Conservation (phyloP, 768 basidiomycete species). For the Rhizopogon salebrosus region DNA sequence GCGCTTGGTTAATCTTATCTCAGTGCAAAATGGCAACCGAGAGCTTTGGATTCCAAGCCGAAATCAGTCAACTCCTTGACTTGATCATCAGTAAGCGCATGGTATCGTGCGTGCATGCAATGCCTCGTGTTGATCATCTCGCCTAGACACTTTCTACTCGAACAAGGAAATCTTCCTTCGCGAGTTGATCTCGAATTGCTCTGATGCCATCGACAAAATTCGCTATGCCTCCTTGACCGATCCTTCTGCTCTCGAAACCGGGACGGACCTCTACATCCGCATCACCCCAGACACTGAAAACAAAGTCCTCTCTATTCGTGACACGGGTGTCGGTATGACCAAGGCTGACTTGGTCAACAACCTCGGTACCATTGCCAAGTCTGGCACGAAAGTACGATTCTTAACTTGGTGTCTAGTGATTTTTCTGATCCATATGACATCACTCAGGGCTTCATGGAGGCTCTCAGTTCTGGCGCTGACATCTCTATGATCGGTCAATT, state of each 20-base stretch:
- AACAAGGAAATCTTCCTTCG: conserved; percentile 99
- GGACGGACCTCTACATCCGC: conserved; percentile 91
- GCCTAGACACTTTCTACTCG: conserved; percentile 97
- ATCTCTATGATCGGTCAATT: conserved; percentile 98
- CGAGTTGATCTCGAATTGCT: conserved; percentile 94
- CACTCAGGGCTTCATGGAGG: conserved; percentile 96
- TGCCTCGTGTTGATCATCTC: background rate
- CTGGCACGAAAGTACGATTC: conserved; percentile 76
- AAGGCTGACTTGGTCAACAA: conserved; percentile 99
- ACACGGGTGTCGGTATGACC: conserved; percentile 99
- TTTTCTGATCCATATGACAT: conserved; percentile 5
- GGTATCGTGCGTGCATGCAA: background rate
- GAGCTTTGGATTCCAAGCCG: conserved; percentile 96
- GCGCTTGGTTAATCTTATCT: conserved; percentile 6
- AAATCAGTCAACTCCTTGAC: conserved; percentile 98
- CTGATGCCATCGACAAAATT: conserved; percentile 99
- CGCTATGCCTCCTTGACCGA: conserved; percentile 96
- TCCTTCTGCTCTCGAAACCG: conserved; percentile 80
- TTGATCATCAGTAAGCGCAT: conserved; percentile 87
- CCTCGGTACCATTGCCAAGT: conserved; percentile 93
- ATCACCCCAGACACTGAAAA: conserved; percentile 95
- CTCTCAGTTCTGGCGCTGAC: conserved; percentile 82
- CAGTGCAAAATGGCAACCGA: conserved; percentile 63
- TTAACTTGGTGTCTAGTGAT: background rate
- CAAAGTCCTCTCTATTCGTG: conserved; percentile 85